Percentiles rank a stretch among this genome's conserved stretches.
Conservation (phyloP, 495 filamentous ascomycete genomes). For the Annulohypoxylon nitens region DNA sequence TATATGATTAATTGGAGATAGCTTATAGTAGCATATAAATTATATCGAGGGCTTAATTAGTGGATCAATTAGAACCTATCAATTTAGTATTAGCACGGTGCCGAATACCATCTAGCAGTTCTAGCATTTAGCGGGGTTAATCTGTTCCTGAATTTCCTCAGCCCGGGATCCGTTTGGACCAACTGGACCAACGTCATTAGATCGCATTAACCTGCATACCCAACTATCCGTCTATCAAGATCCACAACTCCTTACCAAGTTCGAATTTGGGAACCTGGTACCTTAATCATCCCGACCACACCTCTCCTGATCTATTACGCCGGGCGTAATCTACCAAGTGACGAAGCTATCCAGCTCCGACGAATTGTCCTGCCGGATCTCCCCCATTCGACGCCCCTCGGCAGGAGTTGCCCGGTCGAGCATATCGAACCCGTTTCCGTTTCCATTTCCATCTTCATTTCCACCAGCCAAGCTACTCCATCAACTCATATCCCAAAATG, state of each 20-base stretch:
- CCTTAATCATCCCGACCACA: not conserved
- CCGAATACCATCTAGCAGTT: not conserved
- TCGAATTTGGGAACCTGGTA: not conserved
- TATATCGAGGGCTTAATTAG: constrained; percentile 5
- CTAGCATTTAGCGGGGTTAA: constrained; percentile 43
- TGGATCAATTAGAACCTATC: constrained; percentile 1
- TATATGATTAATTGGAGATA: not conserved
- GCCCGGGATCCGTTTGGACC: constrained; percentile 11
- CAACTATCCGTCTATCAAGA: constrained; percentile 34
- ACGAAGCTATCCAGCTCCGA: constrained; percentile 18
- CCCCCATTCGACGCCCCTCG: constrained; percentile 24
- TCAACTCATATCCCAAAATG: constrained; percentile 66
- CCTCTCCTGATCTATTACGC: not conserved
- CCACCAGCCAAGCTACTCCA: not conserved
- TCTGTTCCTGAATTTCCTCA: constrained; percentile 43
- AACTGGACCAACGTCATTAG: constrained; percentile 43
- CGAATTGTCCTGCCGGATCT: constrained; percentile 36
- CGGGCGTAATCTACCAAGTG: not conserved
- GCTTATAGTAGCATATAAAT: not conserved
- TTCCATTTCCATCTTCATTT: constrained; percentile 5
- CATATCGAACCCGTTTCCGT: constrained; percentile 4
- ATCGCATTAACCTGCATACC: constrained; percentile 46
- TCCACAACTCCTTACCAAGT: constrained; percentile 23
- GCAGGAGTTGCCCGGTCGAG: constrained; percentile 40
- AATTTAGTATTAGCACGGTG: constrained; percentile 7